Evolutionary conservation across 257 asterid species (phyloP).

Genomic region (Paulownia fortunei): DNA sequence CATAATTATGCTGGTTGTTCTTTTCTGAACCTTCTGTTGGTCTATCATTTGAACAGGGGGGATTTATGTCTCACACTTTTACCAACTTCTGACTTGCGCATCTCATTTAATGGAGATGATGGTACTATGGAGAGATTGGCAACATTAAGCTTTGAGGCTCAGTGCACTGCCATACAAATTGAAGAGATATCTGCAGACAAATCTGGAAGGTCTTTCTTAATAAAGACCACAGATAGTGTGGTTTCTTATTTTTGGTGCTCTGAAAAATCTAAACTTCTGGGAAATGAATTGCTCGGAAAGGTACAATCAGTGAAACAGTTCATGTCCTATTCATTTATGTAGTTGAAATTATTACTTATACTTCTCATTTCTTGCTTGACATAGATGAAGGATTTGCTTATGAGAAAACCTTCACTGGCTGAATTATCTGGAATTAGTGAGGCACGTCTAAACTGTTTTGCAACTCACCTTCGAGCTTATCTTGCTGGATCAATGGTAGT

Average conservation of each 20-base stretch:
- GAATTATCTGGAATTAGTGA: conserved; percentile 77
- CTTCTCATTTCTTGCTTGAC: conserved; percentile 16
- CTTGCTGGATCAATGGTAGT: conserved; percentile 58
- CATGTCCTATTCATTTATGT: not conserved
- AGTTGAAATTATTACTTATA: conserved; percentile 11
- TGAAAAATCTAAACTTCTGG: conserved; percentile 74
- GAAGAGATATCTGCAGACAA: conserved; percentile 65
- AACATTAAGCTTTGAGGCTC: conserved; percentile 46
- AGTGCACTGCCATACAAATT: conserved; percentile 49
- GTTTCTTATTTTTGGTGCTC: conserved; percentile 72
- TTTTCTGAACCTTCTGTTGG: conserved; percentile 18
- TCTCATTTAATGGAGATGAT: conserved; percentile 81
- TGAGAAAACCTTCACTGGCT: conserved; percentile 64
- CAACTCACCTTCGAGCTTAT: conserved; percentile 64
- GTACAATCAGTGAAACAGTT: conserved; percentile 33
- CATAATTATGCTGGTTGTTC: not conserved
- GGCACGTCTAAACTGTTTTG: conserved; percentile 73
- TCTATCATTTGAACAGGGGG: conserved; percentile 46
- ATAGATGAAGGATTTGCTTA: conserved; percentile 77
- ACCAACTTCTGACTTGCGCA: conserved; percentile 75
- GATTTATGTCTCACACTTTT: conserved; percentile 70
- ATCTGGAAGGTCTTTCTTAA: conserved; percentile 74
- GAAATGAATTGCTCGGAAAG: conserved; percentile 74
- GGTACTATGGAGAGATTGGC: conserved; percentile 65
- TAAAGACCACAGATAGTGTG: conserved; percentile 41